Base-by-base conservation (phyloP, 129 eudicot species). In the Solidago caesia region DNA sequence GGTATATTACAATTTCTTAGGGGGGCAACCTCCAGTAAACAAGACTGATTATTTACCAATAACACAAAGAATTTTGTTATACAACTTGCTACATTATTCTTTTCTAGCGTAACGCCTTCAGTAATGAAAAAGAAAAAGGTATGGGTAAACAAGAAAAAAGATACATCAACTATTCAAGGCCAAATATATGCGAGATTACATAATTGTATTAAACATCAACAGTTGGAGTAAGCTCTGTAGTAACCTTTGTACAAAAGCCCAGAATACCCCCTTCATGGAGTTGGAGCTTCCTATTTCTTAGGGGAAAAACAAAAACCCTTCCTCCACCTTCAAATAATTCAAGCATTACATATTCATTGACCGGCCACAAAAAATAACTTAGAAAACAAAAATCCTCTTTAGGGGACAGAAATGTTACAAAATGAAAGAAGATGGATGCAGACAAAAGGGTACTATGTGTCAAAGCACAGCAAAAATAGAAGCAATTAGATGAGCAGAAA, bases 211-310 rank as follows among this genome's bases (percentile, higher is more conserved):
- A 8, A 74, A 62, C 78, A 74, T 74, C 58, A 74, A 62, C 65
- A 75, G 66, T 41, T 75, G 66, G 71, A 21, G 21, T 21, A 21
- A 21, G 21, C 21, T 21, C 21, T 21, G 21, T 58, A 77, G 64
- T 74, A 67, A 80, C 70, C 66, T 59, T 75, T 80, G 83, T 80
- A 79, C 79, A 79, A 79, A 64, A 58, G 68, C 74, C 71, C 48
- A 14, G 41, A 15, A 72, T 12, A 59, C 47, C 75, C 76, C 77
- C 59, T 71, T 59, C 27, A 56, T 56, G 67, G 76, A 41, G 44
- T 5, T 42, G 70, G 63, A 56, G 69, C 78, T 79, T 72, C 78
- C 79, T 75, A 75, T 55, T 75, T 75, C 65, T 65, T 70, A 65
- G 64, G 49, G 51, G 44, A 42, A 75, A 64, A 64, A 65, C 14